phyloP scores from a whole-genome alignment of 257 asterid species.

The Solanum dulcamara region DNA sequence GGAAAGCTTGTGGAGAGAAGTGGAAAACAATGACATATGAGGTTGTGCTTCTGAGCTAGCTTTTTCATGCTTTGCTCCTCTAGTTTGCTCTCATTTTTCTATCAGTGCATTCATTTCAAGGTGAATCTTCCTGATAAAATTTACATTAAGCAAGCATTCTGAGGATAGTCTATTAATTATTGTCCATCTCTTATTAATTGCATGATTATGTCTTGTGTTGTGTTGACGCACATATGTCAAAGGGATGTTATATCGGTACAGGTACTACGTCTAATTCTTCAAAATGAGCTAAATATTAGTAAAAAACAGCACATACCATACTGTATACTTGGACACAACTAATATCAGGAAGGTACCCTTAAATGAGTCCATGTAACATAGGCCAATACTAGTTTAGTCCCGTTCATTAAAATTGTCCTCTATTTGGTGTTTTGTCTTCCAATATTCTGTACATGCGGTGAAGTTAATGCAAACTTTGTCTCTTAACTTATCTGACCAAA shows the following conservation, averaged over 20 bases:
- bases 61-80: not conserved
- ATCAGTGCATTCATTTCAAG: not conserved
- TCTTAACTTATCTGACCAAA: not conserved
- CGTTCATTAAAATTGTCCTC: not conserved
- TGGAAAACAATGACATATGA: constrained; percentile 92
- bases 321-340: not conserved
- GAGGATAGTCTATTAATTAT: not conserved
- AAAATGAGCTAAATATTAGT: not conserved
- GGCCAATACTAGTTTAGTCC: not conserved
- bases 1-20: constrained; percentile 96
- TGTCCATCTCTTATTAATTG: not conserved
- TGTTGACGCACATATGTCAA: not conserved
- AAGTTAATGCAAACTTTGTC: not conserved
- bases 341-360: not conserved
- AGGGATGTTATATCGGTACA: not conserved
- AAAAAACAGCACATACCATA: not conserved
- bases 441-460: not conserved
- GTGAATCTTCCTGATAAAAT: not conserved
- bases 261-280: not conserved
- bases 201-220: not conserved
- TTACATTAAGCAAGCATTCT: not conserved
- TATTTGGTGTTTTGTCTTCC: not conserved
- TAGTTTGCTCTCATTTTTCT: not conserved
- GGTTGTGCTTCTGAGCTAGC: constrained; percentile 23
- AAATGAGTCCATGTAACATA: not conserved